These are phyloP conservation scores for Candida glaebosa DNA, from an alignment of 805 yeast genomes.

Conservation along the genomic window DNA sequence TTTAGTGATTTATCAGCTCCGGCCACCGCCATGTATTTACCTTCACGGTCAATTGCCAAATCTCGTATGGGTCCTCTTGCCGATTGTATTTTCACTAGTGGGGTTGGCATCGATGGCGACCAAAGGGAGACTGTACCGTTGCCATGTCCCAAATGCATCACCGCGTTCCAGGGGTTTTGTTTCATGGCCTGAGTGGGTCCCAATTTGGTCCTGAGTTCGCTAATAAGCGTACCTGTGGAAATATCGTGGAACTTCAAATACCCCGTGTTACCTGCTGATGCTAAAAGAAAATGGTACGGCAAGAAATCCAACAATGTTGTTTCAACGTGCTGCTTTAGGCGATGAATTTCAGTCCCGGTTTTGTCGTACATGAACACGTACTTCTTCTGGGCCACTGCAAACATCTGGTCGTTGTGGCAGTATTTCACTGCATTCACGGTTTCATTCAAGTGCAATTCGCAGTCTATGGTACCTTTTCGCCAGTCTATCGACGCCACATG, in stretches of 20 bases:
- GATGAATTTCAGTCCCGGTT: conserved; percentile 87
- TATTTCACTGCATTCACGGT: conserved; percentile 88
- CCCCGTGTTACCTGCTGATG: conserved; percentile 87
- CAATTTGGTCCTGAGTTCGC: conserved; percentile 79
- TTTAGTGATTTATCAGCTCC: conserved; percentile 83
- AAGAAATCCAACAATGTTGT: conserved; percentile 78
- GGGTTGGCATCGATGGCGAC: conserved; percentile 86
- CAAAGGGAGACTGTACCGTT: conserved; percentile 91
- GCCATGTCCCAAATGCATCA: conserved; percentile 87
- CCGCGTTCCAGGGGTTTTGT: conserved; percentile 95
- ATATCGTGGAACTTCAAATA: conserved; percentile 91
- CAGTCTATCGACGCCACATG: conserved; percentile 96
- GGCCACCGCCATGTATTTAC: conserved; percentile 89
- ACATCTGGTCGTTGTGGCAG: conserved; percentile 86
- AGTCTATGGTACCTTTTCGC: conserved; percentile 77
- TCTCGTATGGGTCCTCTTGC: conserved; percentile 86
- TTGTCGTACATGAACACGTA: conserved; percentile 90
- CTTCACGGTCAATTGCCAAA: conserved; percentile 84
- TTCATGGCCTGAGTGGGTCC: conserved; percentile 89
- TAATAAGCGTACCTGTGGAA: conserved; percentile 82
- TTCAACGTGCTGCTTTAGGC: conserved; percentile 86
- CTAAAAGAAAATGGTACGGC: conserved; percentile 88
- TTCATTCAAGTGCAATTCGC: conserved; percentile 84
- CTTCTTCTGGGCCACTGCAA: conserved; percentile 96
- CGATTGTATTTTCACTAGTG: conserved; percentile 77